Percentiles rank a stretch among this genome's conserved stretches.
Evolutionary conservation across 148 eudicot species (phyloP).

Genomic region (Pouteria glomerata): DNA sequence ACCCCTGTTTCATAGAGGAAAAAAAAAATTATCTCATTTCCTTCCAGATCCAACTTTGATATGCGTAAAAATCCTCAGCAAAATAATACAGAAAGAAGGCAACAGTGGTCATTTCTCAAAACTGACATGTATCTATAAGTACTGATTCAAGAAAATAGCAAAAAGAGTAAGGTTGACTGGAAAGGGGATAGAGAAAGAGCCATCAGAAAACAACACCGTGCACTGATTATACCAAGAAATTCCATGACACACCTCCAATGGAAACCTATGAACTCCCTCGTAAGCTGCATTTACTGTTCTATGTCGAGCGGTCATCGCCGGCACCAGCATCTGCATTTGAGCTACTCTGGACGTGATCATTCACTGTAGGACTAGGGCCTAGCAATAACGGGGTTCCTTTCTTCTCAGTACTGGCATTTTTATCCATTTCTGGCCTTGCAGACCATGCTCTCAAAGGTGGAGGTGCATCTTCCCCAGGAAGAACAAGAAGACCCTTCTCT

Average conservation of each 20-base stretch:
- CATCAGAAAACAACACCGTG: background rate
- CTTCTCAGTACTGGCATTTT: constrained; percentile 35
- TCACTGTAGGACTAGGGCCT: constrained; percentile 41
- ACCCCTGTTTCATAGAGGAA: too few species aligned
- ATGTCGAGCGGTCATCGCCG: background rate
- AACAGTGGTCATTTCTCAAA: background rate
- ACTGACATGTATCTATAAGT: background rate
- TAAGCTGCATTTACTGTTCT: background rate
- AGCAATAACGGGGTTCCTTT: constrained; percentile 58
- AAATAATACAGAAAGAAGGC: background rate
- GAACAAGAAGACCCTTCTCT: constrained; percentile 66
- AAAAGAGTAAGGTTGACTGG: background rate
- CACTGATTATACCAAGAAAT: too few species aligned
- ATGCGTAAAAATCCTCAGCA: too few species aligned
- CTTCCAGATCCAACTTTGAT: too few species aligned
- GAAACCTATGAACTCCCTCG: background rate
- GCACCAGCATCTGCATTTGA: constrained; percentile 12
- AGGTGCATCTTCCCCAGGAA: constrained; percentile 73
- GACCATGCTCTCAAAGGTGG: constrained; percentile 87
- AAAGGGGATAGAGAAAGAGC: background rate
- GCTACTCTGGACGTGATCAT: background rate
- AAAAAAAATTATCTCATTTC: too few species aligned
- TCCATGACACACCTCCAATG: too few species aligned
- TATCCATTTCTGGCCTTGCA: constrained; percentile 35
- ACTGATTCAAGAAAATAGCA: background rate